Base-by-base conservation (phyloP, 1,284 basidiomycete species). In the Peniophora sp. region DNA sequence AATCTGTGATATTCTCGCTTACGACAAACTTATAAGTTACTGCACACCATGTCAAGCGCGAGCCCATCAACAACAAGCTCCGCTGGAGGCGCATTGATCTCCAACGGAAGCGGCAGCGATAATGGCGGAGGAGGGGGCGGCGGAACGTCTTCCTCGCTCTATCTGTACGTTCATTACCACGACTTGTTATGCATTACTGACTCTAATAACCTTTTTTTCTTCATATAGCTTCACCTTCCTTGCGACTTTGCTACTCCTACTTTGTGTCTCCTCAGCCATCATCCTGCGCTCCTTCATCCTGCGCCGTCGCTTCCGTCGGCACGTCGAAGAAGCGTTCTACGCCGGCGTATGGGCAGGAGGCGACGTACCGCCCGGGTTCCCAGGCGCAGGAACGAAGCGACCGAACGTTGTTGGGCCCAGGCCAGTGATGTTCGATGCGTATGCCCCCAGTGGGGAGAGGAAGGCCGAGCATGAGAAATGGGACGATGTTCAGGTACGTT, bases 221-320 rank as follows among this genome's bases (percentile, higher is more conserved):
- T 23, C 55, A 52, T 32, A 32, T 58, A 85, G 83, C 23, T 79
- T 84, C 62, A 85, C 83, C 1, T 86, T 86, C 61, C 75, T 86
- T 36, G 82, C 83, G 22, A 84, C 83, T 0, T 73, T 86, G 32
- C 72, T 84, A 57, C 69, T 86, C 45, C 74, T 87, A 49, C 70
- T 87, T 12, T 68, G 78, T 49, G 74, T 86, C 49, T 85, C 83
- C 14, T 77, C 71, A 46, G 74, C 76, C 5, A 81, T 87, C 56
- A 74, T 85, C 52, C 66, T 80, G 48, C 75, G 84, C 47, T 82
- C 83, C 0, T 79, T 78, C 54, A 61, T 83, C 54, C 60, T 83
- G 32, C 76, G 84, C n/a, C 69, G 81, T 22, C 74, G 79, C 23
- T 79, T 77, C 64, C 75, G 75, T 47, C 69, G 68, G 12, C 70